These are phyloP conservation scores for Gossypium longicalyx DNA, from an alignment of 345 rosid species.

Conservation along the genomic window DNA sequence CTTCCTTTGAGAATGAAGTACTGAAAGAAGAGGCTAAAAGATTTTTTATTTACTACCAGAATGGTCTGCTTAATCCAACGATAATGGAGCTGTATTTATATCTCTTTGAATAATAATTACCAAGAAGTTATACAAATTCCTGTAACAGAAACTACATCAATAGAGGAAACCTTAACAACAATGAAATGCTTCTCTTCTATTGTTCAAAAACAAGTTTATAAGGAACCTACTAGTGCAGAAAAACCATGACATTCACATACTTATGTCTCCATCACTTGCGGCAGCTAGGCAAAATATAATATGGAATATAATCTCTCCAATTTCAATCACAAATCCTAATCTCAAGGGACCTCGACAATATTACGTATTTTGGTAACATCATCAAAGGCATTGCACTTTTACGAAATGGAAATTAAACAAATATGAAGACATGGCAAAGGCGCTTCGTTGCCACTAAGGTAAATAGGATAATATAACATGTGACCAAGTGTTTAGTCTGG, in stretches of 20 bases:
- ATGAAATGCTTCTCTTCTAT: not conserved
- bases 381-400: conserved; percentile 1
- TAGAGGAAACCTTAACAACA: not conserved
- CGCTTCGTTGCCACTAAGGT: not conserved
- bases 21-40: not conserved
- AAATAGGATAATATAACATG: not conserved
- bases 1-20: not conserved
- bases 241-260: not conserved
- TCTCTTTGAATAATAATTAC: not conserved
- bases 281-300: not conserved
- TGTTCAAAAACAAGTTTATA: not conserved
- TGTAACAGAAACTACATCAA: not conserved
- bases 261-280: not conserved
- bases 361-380: not conserved
- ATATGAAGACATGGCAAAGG: not conserved
- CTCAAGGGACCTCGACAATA: not conserved
- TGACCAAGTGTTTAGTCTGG: not conserved
- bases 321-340: not conserved
- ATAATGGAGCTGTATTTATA: not conserved
- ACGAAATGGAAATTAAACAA: not conserved
- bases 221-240: not conserved
- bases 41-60: not conserved
- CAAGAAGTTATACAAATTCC: not conserved
- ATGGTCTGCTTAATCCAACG: not conserved
- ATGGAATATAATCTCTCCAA: not conserved